Evolutionary conservation across 768 basidiomycete genomes (phyloP).

Genomic region (Termitomyces sp.): DNA sequence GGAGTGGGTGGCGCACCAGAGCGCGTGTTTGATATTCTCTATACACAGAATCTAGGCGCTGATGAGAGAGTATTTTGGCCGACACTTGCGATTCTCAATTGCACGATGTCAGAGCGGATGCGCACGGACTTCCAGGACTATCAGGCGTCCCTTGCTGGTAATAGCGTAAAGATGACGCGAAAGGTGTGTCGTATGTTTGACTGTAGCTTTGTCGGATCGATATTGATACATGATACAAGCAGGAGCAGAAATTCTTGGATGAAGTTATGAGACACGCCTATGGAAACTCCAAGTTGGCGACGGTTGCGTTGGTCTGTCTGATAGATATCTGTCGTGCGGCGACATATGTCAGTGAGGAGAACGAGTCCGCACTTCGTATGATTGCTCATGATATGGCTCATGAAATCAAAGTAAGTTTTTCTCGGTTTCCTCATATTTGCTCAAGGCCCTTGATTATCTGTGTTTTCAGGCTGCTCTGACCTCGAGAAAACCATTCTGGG

Average conservation of each 20-base stretch:
- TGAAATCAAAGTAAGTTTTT: constrained; percentile 61
- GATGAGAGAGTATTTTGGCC: constrained; percentile 70
- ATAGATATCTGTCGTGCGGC: constrained; percentile 78
- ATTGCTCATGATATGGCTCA: constrained; percentile 71
- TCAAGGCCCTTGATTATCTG: background rate
- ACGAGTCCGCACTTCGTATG: constrained; percentile 56
- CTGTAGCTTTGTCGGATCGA: background rate
- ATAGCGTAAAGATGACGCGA: constrained; percentile 25
- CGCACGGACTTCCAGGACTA: constrained; percentile 57
- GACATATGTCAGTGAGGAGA: constrained; percentile 39
- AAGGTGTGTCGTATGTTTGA: constrained; percentile 24
- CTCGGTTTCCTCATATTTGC: background rate
- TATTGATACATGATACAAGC: background rate
- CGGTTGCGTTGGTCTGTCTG: constrained; percentile 65
- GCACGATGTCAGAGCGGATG: constrained; percentile 71
- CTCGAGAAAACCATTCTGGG: constrained; percentile 62
- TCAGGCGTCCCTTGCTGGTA: constrained; percentile 27
- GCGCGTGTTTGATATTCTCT: constrained; percentile 78
- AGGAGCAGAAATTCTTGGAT: constrained; percentile 59
- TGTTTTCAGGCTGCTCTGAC: constrained; percentile 23
- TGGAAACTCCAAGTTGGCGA: constrained; percentile 50
- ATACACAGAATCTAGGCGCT: constrained; percentile 37
- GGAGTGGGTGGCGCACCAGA: constrained; percentile 79
- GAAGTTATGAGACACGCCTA: constrained; percentile 54
- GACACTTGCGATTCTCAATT: constrained; percentile 65